These are phyloP conservation scores for Fennellomyces sp. DNA, from an alignment of 371 early-diverging fungal genomes.

Conservation along the genomic window DNA sequence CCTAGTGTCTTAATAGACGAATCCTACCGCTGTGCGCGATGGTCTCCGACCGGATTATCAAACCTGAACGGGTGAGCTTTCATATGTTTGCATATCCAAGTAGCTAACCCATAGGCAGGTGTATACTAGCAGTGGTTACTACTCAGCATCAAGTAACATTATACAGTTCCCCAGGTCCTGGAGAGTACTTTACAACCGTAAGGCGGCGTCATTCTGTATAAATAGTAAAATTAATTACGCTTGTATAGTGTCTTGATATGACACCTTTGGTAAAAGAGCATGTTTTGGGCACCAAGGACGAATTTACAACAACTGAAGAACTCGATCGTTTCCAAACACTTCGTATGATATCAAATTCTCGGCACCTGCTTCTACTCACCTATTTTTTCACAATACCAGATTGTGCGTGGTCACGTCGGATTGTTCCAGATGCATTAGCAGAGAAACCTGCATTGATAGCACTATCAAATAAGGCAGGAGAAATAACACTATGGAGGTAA, in stretches of 20 bases:
- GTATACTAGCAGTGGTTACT: conserved; percentile 32
- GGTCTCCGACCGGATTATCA: conserved; percentile 35
- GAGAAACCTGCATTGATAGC: conserved; percentile 22
- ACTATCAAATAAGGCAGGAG: conserved; percentile 28
- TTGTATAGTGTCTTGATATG: conserved; percentile 12
- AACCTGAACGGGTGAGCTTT: conserved; percentile 19
- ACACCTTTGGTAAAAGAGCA: conserved; percentile 15
- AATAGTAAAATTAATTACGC: background rate
- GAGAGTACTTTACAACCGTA: background rate
- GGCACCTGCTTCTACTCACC: background rate
- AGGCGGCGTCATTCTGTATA: background rate
- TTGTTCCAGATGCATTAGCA: conserved; percentile 17
- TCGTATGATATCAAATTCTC: conserved; percentile 14
- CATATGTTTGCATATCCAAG: background rate
- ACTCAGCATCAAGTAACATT: conserved; percentile 33
- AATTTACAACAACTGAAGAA: background rate
- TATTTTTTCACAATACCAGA: conserved; percentile 4
- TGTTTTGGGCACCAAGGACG: background rate
- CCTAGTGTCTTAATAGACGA: conserved; percentile 22
- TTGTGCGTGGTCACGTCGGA: conserved; percentile 26
- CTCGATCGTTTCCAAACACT: conserved; percentile 19
- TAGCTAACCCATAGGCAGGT: conserved; percentile 13
- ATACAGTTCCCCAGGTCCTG: conserved; percentile 6
- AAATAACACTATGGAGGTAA: conserved; percentile 26
- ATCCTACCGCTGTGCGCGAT: conserved; percentile 26